Evolutionary conservation across 2,329 filamentous ascomycete species (phyloP), one percentile per base, ranked within the genome.

Genomic region (Berkeleyomyces rouxiae): DNA sequence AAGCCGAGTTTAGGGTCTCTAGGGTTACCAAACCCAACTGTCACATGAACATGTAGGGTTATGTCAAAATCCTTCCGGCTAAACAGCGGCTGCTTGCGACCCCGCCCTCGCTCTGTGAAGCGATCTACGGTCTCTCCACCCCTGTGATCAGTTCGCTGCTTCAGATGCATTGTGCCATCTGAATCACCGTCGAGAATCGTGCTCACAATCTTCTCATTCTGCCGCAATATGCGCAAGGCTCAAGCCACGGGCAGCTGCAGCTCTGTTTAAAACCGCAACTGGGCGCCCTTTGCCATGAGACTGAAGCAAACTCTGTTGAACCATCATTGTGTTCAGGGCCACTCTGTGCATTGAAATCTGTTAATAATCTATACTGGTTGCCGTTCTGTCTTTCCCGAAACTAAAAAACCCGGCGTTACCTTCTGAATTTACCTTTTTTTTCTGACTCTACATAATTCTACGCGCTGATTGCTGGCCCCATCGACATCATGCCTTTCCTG

Each of bases 251-350:
- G 5, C 6, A 11, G 49, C 33, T 13, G 2, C 31, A 53, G 49
- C 23, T 36, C 33, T 53, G 33, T 53, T 7, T 23, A 36, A 53
- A 53, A 53, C 10, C 31, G 7, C 31, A 6, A 13, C 31, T 10
- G 16, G 13, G n/a, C 49, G 49, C 33, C 33, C 6, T 53, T 13
- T 53, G 49, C n/a, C 49, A 53, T 53, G 49, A 53, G 49, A 23
- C 33, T 53, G 23, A 59, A 39, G 31, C 9, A 46, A 44, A 46
- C 40, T 43, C 13, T 59, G 58, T 10, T 46, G 31, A 43, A 23
- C 42, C 23, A 59, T 53, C 61, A 59, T 59, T 63, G 61, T 59
- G 57, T 63, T 39, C 58, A 59, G n/a, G 51, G 61, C 46, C 11
- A 53, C 37, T 58, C 61, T 33, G 61, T 63, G 13, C 61, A 57